Evolutionary conservation across 225 moss, liverwort and hornwort species (phyloP), one percentile per base, ranked within the genome.

Genomic region (Marchantia paleacea): DNA sequence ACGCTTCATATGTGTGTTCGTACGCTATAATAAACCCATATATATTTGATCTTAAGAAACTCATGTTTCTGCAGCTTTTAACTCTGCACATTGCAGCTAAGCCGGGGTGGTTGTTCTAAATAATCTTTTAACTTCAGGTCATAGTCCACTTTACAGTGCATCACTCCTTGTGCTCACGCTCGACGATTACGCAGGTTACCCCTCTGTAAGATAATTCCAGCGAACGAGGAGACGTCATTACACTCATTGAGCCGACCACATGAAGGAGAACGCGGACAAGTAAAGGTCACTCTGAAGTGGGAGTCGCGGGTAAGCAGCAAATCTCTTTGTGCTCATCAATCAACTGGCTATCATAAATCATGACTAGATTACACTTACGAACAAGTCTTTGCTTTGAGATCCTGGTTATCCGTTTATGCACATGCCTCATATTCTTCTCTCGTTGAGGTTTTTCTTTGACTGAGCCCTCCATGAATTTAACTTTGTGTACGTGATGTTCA

Each of bases 221-320:
- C 70, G 71, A 78, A 72, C 22, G 78, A 78, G 54, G 73, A 73
- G 78, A 78, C 77, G 29, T 78, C 62, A 28, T 77, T 71, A 19
- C 58, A 69, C 76, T 49, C 76, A 60, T 19, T 82, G 69, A 49
- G 29, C 50, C 53, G 52, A 55, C 67, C 81, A 8, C 50, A 58
- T 30, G 49, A 58, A 13, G 57, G 60, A 49, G 70, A 77, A 51
- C 26, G 82, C 51, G 77, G 77, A 60, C 70, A 77, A 77, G 48
- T 82, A 20, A 77, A 76, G 69, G 52, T 72, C 19, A 77, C 61
- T 6, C 55, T 82, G 30, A 82, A 52, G 30, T 71, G 49, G 61
- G 62, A 72, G 51, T 61, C 70, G 28, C 57, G 8, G 69, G 77
- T 77, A 77, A 77, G 69, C 58, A 51, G 55, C 18, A 26, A 64